phyloP scores from a whole-genome alignment of 129 eudicot species.

The Scalesia atractyloides region DNA sequence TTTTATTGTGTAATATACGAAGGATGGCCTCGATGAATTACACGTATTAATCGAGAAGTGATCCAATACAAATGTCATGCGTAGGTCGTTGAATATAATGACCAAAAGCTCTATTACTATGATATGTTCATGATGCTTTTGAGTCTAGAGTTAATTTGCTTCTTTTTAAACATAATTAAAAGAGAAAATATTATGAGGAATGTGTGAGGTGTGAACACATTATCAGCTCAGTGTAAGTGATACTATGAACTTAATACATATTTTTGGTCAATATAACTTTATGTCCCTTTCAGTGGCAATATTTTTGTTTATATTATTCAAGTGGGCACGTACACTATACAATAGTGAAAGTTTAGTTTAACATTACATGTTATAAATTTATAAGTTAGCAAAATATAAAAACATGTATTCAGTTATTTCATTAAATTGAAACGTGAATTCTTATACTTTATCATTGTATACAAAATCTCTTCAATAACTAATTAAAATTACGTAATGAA shows the following conservation, averaged over 20 bases:
- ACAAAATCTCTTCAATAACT: no score
- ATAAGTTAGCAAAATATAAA: not conserved
- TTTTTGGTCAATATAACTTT: slow-evolving; percentile 19
- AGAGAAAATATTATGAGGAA: not conserved
- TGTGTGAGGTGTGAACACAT: slow-evolving; percentile 11
- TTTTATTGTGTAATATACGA: no score
- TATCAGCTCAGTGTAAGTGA: not conserved
- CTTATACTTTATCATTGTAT: no score
- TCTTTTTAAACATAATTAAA: not conserved
- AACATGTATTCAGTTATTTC: no score
- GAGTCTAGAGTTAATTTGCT: not conserved
- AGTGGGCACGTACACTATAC: slow-evolving; percentile 5
- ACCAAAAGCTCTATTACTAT: not conserved
- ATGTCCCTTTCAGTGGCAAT: not conserved
- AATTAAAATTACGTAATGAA: no score
- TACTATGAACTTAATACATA: not conserved
- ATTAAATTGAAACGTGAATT: no score
- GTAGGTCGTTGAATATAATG: not conserved
- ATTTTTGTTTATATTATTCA: not conserved
- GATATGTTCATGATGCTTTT: not conserved
- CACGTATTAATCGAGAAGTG: no score
- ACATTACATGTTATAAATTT: not conserved
- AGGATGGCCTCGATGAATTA: no score
- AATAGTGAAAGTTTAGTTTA: not conserved
- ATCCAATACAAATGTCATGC: no score